Base-by-base conservation (phyloP, 257 asterid genomes). In the Solanum chilense region DNA sequence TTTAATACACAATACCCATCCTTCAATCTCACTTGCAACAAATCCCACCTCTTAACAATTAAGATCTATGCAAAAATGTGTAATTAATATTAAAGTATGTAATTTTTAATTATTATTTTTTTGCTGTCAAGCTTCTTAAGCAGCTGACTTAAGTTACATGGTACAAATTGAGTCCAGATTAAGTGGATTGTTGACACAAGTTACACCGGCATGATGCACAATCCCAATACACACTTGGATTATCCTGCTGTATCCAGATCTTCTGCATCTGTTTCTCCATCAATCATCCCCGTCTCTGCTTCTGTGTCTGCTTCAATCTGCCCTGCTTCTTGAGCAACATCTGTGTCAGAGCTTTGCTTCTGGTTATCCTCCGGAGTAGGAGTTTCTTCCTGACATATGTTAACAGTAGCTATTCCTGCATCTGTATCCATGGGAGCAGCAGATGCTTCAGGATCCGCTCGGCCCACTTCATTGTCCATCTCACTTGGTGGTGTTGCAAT, bases 291-390 rank as follows among this genome's bases (percentile, higher is more conserved):
- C 75, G 35, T 85, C 75, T 84, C 91, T 42, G 88, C 87, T 45
- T 89, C 92, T 52, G 83, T 87, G 11, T 87, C 87, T 58, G 88
- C 64, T 83, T 94, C 96, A 41, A 91, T 90, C 86, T 92, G 96
- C 49, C 95, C 98, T 1, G 94, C 93, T 88, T 94, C 99, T 74
- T 90, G 89, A 77, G 93, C 97, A 25, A 47, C 90, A 66, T 93
- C 97, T 4, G 89, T 91, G 82, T 94, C 98, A 1, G 96, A 91
- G 87, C 91, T 91, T 86, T 94, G 97, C 89, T 92, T 94, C 86
- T 92, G 94, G 83, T 89, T 89, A 81, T 91, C 98, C 14, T 95
- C 98, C 27, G 94, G 95, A 31, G 94, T 93, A n/a, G 95, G 96
- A 58, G 93, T 92, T 77, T 93, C 98, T 64, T 90, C 88, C 82